Base-by-base conservation (phyloP, 352 stramenopile genomes). In the Saprolegnia parasitica region DNA sequence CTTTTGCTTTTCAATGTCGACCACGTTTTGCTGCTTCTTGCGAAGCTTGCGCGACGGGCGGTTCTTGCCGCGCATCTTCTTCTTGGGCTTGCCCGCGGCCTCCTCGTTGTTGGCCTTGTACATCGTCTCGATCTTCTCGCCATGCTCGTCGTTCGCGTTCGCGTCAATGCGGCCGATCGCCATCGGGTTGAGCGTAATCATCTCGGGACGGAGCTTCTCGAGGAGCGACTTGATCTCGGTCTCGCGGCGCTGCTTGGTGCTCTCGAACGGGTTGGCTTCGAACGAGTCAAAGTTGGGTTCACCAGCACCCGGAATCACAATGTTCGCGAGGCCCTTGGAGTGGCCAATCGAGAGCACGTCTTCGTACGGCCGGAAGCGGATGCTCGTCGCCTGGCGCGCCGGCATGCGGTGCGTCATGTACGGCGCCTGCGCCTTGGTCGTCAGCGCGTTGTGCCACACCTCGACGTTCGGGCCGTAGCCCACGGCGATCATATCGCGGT, bases 271-370 rank as follows among this genome's bases (percentile, higher is more conserved):
- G 78, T 99, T 99, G 42, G 96, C 96, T 73, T 98, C 97, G 73
- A 97, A 98, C 23, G 96, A 97, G 78, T 99, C 98, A 42, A 99
- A 97, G 84, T 99, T 99, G 13, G 97, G 88, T 77, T 99, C 97
- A 54, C 97, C 98, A 21, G 93, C 83, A 46, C 98, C 98, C 64
- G 98, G 98, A 71, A 99, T 96, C 65, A 99, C 80, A 21, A 96
- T 79, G 47, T 84, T 93, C 68, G 83, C 78, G 47, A 93, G 74
- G 35, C 91, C 96, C 5, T 81, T 83, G 0, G 84, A 64, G 74
- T 99, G 97, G 35, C 97, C 97, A 68, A 99, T 84, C 47, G 87
- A 89, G 50, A 98, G 86, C 56, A 98, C 95, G 86, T 99, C 97
- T 86, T 99, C 97, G 73, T 97, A 99, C 2, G 97, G 97, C 45